Evolutionary conservation across 495 filamentous ascomycete genomes (phyloP), one percentile per base, ranked within the genome.

Genomic region (Xylaria sp.): DNA sequence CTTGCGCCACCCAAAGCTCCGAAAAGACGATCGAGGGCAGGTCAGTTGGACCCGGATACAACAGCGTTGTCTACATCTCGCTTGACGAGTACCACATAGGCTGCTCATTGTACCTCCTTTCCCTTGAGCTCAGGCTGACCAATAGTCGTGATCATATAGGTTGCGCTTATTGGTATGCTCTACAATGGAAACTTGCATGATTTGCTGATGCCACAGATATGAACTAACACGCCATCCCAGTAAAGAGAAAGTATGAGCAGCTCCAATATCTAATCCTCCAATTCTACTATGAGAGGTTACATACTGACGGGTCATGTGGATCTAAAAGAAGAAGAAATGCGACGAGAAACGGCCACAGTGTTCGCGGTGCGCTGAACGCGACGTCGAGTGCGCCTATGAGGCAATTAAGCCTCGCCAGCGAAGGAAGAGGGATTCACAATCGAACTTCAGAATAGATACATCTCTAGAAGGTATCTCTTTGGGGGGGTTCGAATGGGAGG

Each of bases 301-400:
- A 67, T 21, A 55, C 75, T 78, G 31, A 78, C 57, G 41, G 50
- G 15, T 19, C 67, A 46, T 35, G 44, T 44, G 43, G 8, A 44
- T 53, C 12, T 35, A 26, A 74, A 74, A 88, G 85, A 90, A 90
- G 80, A 90, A 90, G 77, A 90, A 90, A 80, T 90, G 88, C 74
- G 88, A 90, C 72, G 88, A 90, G 75, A 82, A 80, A 63, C 86
- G 85, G 19, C 88, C 88, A 2, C 79, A 83, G 67, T 90, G 88
- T 77, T 81, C 85, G 57, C 86, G 88, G 35, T 90, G 88, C 76
- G 70, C 74, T 37, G 88, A 90, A 77, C 83, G 85, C 57, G 80
- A 81, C 17, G 76, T 85, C 21, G 77, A 82, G 61, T 90, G 88
- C 71, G 80, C 80, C 52, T 90, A 90, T 72, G 88, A 89, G 48